Base-by-base conservation (phyloP, 768 basidiomycete species). In the Pulveroboletus sp. region DNA sequence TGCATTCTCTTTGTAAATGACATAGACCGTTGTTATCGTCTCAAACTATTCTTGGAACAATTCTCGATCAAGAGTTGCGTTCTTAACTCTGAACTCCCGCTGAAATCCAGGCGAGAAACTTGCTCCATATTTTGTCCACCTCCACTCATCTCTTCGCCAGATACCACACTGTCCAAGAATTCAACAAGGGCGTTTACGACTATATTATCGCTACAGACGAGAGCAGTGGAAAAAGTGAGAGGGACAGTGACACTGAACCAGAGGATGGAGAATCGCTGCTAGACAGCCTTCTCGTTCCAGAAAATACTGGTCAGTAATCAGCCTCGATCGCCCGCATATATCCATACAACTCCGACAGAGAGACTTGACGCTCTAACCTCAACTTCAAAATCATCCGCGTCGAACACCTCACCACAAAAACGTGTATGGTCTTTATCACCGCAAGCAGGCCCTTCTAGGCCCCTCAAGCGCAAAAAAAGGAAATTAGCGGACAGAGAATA, bases 161-260 rank as follows among this genome's bases (percentile, higher is more conserved):
- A 68, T 96, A 93, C 62, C 96, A 99, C 62, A 86, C 87, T 2
- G 96, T 99, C 1, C 94, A 99, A 60, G 96, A 97, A 68, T 99
- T 99, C 64, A 99, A 99, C 69, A 89, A 91, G 59, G 96, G 96
- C 2, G 91, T 96, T 8, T 98, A 97, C 60, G 93, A 99, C 65
- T 97, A 98, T 66, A 93, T 98, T 55, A 96, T 99, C 47, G 96
- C 96, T 1, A 95, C 94, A 9, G 95, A 98, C 63, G 96, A 98
- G 69, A 83, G 82, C 50, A 80, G 82, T 1, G 73, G 75, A 4
- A 73, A 72, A 4, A 71, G 73, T 1, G 79, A 79, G 49, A 71
- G 71, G 14, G 81, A 83, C 48, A 66, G 67, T n/a, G 76, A 74
- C 9, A 69, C 69, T 10, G 80, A 80, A 46, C 61, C 69, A 17